Evolutionary conservation across 2,329 filamentous ascomycete genomes (phyloP), one percentile per base, ranked within the genome.

Genomic region (Aspergillus felis): DNA sequence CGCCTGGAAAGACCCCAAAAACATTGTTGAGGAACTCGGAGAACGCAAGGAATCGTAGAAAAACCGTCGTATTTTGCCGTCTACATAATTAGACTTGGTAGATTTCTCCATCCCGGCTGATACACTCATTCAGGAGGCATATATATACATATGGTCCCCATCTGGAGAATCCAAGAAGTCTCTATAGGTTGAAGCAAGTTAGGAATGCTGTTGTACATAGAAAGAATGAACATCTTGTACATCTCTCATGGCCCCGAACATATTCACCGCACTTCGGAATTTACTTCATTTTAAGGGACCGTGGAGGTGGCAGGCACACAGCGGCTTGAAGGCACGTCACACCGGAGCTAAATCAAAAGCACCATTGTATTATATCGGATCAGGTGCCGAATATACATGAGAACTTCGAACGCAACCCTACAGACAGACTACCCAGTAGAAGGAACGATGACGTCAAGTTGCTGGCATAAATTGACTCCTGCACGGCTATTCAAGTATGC

Each of bases 1-100:
- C 22, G 85, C 85, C 3, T 87, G 82, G 80, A 86, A 84, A 64
- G 84, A 87, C 57, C 79, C 81, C 1, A 81, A 84, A 57, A 87
- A 87, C 58, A 85, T 85, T 50, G 79, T 81, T 0, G 82, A 85
- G 52, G 80, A 86, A 65, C 71, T 87, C 44, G 79, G 79, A 47
- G 68, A 63, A 50, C 56, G 57, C 27, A 63, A 64, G 51, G 61
- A 59, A 24, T 47, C 44, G 35, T 55, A 44, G 44, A 56, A 52
- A 41, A 47, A 54, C 17, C 54, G 32, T 17, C 14, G 5, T 47
- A 25, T 14, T 24, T 22, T 14, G 12, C 14, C 20, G 10, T 4
- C 12, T 24, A 6, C 24, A 24, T 22, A 3, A 5, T 38, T 38
- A 7, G 32, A 17, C 14, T 17, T 38, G 14, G 4, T 38, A 6